Evolutionary conservation across 1,284 basidiomycete genomes (phyloP).

Genomic region (Vanrija sp.): DNA sequence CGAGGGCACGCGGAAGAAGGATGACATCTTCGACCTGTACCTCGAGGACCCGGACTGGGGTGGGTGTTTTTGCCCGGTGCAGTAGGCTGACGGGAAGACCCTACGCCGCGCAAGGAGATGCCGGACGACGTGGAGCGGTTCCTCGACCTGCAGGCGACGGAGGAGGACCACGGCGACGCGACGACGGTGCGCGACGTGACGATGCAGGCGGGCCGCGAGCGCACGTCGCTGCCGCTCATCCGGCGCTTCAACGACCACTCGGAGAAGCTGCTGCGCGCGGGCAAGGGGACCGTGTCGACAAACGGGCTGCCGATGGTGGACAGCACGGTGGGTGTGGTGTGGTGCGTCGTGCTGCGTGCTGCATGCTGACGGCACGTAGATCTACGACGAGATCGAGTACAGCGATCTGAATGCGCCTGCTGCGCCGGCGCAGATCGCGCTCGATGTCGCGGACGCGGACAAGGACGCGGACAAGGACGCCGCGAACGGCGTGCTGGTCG

Average conservation of each 20-base stretch:
- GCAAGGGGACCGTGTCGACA: conserved; percentile 5
- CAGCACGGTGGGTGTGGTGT: background rate
- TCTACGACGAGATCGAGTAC: conserved; percentile 72
- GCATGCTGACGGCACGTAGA: conserved; percentile 14
- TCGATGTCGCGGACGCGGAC: conserved; percentile 61
- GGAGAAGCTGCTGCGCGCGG: conserved; percentile 62
- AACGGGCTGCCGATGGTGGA: background rate
- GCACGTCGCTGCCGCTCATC: conserved; percentile 83
- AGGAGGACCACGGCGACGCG: conserved; percentile 86
- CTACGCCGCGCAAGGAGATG: conserved; percentile 71
- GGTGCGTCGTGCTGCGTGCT: too few relatives aligned
- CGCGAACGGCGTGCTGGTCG: conserved; percentile 31
- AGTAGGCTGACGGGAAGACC: conserved; percentile 52
- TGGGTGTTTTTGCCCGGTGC: conserved; percentile 37
- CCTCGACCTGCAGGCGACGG: conserved; percentile 80
- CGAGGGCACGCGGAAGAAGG: conserved; percentile 78
- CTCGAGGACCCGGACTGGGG: conserved; percentile 92
- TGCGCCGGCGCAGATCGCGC: conserved; percentile 62
- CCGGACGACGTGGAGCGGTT: conserved; percentile 70
- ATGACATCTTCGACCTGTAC: conserved; percentile 93
- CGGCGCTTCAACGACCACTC: conserved; percentile 98
- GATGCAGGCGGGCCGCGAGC: conserved; percentile 90
- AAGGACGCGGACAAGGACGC: conserved; percentile 17
- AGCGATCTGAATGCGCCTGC: conserved; percentile 75
- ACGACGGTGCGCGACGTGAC: conserved; percentile 86